phyloP scores from a whole-genome alignment of 176 grass and related monocot genomes.

The Lolium rigidum region DNA sequence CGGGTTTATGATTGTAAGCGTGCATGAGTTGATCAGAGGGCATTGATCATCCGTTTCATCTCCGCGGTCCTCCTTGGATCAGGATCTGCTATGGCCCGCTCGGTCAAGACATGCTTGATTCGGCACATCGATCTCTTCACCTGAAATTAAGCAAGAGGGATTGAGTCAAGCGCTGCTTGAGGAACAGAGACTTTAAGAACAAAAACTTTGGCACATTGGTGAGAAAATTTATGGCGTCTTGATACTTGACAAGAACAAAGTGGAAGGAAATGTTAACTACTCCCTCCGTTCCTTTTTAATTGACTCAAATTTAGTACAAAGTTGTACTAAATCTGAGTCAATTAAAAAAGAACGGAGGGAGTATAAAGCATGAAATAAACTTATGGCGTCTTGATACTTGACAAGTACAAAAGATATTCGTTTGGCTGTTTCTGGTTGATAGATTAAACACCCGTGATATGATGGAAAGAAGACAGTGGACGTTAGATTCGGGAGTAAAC shows the following conservation, averaged over 20 bases:
- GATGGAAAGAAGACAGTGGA: too few species aligned
- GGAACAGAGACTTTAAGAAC: neutral
- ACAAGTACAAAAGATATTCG: neutral
- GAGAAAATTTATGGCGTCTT: neutral
- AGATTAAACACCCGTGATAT: too few species aligned
- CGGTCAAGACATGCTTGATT: constrained; percentile 95
- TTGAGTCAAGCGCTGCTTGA: neutral
- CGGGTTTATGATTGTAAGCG: neutral
- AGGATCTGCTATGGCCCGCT: constrained; percentile 90
- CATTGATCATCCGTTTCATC: constrained; percentile 96
- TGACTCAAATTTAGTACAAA: too few species aligned
- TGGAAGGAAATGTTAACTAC: too few species aligned
- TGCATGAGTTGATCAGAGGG: constrained; percentile 40
- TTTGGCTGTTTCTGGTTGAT: too few species aligned
- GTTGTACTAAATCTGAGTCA: too few species aligned
- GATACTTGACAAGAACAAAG: constrained; percentile 1
- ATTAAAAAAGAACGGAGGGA: too few species aligned
- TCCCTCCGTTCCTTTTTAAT: too few species aligned
- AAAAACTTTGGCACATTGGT: neutral
- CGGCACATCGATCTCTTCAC: constrained; percentile 89
- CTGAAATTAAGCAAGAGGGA: constrained; percentile 47
- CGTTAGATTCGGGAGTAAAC: too few species aligned
- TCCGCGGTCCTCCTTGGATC: constrained; percentile 82
- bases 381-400: neutral
- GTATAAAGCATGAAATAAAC: neutral